Conservation (phyloP, 805 yeast species). For the Myxozyma mucilagina region DNA sequence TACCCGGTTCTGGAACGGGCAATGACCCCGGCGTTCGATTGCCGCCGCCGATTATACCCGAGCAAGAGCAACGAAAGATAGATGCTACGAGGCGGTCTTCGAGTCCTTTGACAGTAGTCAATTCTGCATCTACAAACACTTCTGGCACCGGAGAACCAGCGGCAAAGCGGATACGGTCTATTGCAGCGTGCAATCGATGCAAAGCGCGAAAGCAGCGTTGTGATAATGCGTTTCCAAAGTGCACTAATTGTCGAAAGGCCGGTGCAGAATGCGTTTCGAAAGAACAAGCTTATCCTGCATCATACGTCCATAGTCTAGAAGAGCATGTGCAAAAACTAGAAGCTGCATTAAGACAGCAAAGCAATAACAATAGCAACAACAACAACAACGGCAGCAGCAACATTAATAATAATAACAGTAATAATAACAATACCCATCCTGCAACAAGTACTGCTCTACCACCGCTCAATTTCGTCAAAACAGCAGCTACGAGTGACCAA, state of each 20-base stretch:
- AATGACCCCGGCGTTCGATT: too few relatives aligned
- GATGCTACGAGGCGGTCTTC: neutral
- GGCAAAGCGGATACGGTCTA: constrained; percentile 45
- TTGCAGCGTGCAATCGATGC: constrained; percentile 82
- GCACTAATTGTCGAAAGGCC: constrained; percentile 60
- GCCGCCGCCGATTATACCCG: neutral
- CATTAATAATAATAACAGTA: too few relatives aligned
- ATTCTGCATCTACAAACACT: too few relatives aligned
- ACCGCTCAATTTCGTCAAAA: constrained; percentile 22
- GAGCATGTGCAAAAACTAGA: constrained; percentile 23
- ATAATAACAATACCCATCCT: too few relatives aligned
- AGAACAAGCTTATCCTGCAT: constrained; percentile 31
- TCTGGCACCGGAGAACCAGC: neutral
- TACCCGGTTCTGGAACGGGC: too few relatives aligned
- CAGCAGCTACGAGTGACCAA: constrained; percentile 17
- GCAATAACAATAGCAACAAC: too few relatives aligned
- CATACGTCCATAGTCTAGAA: constrained; percentile 27
- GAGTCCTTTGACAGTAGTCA: neutral
- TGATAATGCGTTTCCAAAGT: constrained; percentile 65
- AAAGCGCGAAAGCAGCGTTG: constrained; percentile 64
- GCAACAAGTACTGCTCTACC: too few relatives aligned
- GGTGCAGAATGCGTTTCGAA: constrained; percentile 62
- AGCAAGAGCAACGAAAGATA: neutral
- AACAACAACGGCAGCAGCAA: neutral
- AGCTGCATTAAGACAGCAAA: constrained; percentile 2